Conservation (phyloP, 2,329 filamentous ascomycete species). For the Fusarium phyllophilum region DNA sequence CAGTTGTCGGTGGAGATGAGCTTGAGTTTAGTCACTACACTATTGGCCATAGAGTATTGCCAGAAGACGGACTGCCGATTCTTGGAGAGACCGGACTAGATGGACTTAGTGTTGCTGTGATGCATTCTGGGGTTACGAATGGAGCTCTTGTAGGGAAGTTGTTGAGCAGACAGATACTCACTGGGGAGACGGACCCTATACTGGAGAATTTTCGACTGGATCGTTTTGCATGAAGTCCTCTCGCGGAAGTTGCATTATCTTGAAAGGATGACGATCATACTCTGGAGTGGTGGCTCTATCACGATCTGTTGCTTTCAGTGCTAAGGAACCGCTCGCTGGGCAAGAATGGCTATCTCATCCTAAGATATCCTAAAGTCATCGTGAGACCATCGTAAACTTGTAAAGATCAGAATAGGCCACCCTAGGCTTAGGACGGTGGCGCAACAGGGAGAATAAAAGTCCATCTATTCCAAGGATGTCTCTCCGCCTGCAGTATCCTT, state of each 20-base stretch:
- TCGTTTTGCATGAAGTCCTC: background rate
- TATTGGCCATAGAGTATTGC: background rate
- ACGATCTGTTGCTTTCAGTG: background rate
- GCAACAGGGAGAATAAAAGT: background rate
- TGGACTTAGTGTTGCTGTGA: constrained; percentile 12
- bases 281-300: background rate
- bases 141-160: constrained; percentile 17
- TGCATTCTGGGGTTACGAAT: constrained; percentile 28
- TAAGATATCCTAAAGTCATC: no score
- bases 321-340: background rate
- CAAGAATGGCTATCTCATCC: background rate
- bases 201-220: background rate
- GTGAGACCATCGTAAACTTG: no score
- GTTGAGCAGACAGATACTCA: constrained; percentile 3
- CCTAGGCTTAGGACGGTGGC: no score
- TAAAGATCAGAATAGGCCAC: no score
- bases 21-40: constrained; percentile 21
- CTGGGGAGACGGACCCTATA: background rate
- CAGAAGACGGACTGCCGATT: constrained; percentile 16
- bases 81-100: constrained; percentile 10
- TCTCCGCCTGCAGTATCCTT: background rate
- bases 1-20: background rate
- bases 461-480: background rate
- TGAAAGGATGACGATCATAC: background rate
- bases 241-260: background rate